Evolutionary conservation across 148 eudicot genomes (phyloP), one percentile per base, ranked within the genome.

Genomic region (Nepenthes mirabilis): DNA sequence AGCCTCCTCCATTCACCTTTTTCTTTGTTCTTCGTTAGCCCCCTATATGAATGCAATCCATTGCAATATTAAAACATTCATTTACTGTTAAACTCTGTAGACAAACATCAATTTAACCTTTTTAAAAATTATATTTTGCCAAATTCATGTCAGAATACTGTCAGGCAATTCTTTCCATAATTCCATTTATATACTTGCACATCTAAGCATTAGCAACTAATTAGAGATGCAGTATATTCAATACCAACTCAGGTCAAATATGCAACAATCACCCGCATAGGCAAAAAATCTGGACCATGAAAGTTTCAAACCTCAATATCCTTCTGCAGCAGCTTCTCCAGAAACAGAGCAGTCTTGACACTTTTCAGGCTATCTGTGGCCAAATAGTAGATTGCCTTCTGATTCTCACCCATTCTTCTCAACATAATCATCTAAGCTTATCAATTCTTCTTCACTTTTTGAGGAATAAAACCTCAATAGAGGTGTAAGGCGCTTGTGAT

Each of bases 381-480:
- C 75, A 93, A 65, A 71, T 93, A 93, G 62, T 93, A 93, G 60
- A 93, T 93, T 37, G 98, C 91, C 9, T 88, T 93, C 59, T 93
- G 98, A 57, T 84, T 93, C 75, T 93, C 98, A 47, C 77, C 87
- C 98, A 93, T 93, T n/a, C 71, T 86, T 93, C 59, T 93, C 98
- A 11, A 88, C 79, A 76, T 93, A 93, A 34, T 93, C 89, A 77
- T 93, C 98, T 58, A 93, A 80, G 80, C 98, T 86, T 67, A 93
- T 84, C 69, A 83, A 70, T 3, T 84, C 95, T 54, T 86, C 91
- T 59, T 93, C 91, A 48, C 84, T 88, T 72, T 93, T 93, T 36
- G 98, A 88, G 45, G 98, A 86, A 75, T 70, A 58, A 72, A 86
- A 93, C 37, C 96, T 72, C 73, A 93, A 63, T 47, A 93, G 81